Base-by-base conservation (phyloP, 306 rosid genomes). In the Ormosia semicastrata region DNA sequence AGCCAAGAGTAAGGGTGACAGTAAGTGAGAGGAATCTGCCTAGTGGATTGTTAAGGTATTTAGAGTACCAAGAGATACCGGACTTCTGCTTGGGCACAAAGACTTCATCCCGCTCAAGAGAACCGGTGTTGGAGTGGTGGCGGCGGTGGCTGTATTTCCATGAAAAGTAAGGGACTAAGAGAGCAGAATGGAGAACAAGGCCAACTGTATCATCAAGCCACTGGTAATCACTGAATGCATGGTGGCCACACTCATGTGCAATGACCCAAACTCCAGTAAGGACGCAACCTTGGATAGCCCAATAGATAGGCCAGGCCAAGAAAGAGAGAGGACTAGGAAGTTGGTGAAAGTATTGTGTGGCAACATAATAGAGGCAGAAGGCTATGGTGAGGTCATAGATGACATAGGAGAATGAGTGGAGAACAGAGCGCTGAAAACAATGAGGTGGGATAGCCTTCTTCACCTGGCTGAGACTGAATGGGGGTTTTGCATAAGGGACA, bases 71-170 rank as follows among this genome's bases (percentile, higher is more conserved):
- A 2, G 24, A 4, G 0, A 90, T 56, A 1, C 37, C 36, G 4
- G 90, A 85, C 69, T 82, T 93, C 40, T 87, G 70, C 80, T 93
- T 95, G 2, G 99, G 98, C 72, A 95, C 99, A 83, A 95, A 95
- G 63, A 95, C 99, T 80, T 95, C 99, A 84, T 95, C 99, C 18
- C 89, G 80, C 44, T 95, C 99, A 1, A 95, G 90, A 39, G 99
- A 95, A 65, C 91, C 98, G 0, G 98, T 95, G 81, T 95, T 93
- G 34, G 98, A 92, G 76, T 95, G 99, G 83, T 95, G 99, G 60
- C 99, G 94, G 30, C 99, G 98, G 79, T 95, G 99, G 85, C 99
- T 95, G 73, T 93, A 93, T 62, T 95, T 95, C 99, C 99, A 95
- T 12, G 99, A 95, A 81, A 95, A 95, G 89, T 89, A 95, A 2